A percentile compares a stretch with the other conserved stretches of the same genome.
Evolutionary conservation across 2,329 filamentous ascomycete species (phyloP).

Genomic region (Cytospora schulzeri): DNA sequence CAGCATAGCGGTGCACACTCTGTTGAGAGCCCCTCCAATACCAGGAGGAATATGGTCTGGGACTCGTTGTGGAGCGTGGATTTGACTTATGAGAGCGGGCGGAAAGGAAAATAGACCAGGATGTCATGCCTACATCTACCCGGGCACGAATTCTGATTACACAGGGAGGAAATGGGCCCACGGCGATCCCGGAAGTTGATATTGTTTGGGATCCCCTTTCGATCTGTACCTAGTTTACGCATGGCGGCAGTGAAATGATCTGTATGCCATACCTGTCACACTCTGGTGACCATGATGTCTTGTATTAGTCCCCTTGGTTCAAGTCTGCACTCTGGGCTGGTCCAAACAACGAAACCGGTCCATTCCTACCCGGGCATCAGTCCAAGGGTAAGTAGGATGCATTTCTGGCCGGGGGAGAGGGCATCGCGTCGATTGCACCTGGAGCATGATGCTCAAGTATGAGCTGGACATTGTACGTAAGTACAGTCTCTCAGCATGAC

Average conservation of each 20-base stretch:
- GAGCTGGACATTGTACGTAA: no score
- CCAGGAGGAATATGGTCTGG: constrained; percentile 60
- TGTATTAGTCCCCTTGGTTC: no score
- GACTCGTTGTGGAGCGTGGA: constrained; percentile 65
- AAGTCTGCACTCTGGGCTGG: no score
- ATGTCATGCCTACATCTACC: no score
- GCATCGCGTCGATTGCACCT: no score
- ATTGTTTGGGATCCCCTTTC: not conserved
- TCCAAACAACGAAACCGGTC: no score
- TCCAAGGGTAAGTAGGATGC: no score
- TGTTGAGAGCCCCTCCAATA: constrained; percentile 40
- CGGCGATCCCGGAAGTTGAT: constrained; percentile 36
- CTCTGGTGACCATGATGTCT: not conserved
- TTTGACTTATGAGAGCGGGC: constrained; percentile 53
- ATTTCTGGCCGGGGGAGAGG: no score
- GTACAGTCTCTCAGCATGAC: no score
- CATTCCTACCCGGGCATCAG: no score
- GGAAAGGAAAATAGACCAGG: constrained; percentile 27
- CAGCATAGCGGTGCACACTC: constrained; percentile 41
- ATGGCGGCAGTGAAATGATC: not conserved
- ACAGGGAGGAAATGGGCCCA: constrained; percentile 22
- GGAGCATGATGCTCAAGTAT: no score
- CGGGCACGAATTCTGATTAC: constrained; percentile 2
- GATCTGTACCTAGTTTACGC: not conserved
- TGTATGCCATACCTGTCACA: not conserved